Conservation (phyloP, 768 basidiomycete genomes). For the Tricholoma hemisulphureum region DNA sequence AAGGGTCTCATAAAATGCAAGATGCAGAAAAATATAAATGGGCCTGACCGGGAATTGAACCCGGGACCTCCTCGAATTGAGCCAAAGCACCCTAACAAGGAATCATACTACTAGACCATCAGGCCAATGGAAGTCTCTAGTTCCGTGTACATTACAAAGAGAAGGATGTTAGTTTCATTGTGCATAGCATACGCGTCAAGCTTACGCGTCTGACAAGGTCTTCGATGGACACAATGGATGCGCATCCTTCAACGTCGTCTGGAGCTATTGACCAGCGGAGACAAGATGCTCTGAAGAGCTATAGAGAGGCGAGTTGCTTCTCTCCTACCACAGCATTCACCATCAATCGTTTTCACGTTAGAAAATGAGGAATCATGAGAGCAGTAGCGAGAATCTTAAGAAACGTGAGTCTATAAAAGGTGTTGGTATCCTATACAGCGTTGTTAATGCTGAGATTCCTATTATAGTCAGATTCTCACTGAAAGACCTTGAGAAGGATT, state of each 20-base stretch:
- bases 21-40: slow-evolving; percentile 18
- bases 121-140: slow-evolving; percentile 31
- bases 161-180: background rate
- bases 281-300: slow-evolving; percentile 70
- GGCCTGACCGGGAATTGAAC: slow-evolving; percentile 87
- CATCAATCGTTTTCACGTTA: slow-evolving; percentile 29
- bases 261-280: slow-evolving; percentile 67
- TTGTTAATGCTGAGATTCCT: background rate
- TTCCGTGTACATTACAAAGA: background rate
- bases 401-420: slow-evolving; percentile 69
- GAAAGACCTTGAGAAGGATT: slow-evolving; percentile 85
- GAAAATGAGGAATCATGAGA: slow-evolving; percentile 95
- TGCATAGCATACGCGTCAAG: slow-evolving; percentile 31
- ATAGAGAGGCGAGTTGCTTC: slow-evolving; percentile 58
- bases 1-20: no score
- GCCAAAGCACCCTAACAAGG: slow-evolving; percentile 49
- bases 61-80: slow-evolving; percentile 75
- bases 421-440: background rate
- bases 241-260: slow-evolving; percentile 54
- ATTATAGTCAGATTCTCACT: slow-evolving; percentile 82
- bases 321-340: background rate
- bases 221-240: slow-evolving; percentile 35
- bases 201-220: slow-evolving; percentile 38
- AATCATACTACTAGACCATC: slow-evolving; percentile 61
- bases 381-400: slow-evolving; percentile 84